A percentile compares a stretch with the other conserved stretches of the same genome.
phyloP scores from a whole-genome alignment of 2,329 filamentous ascomycete species.

The Fusarium napiforme region DNA sequence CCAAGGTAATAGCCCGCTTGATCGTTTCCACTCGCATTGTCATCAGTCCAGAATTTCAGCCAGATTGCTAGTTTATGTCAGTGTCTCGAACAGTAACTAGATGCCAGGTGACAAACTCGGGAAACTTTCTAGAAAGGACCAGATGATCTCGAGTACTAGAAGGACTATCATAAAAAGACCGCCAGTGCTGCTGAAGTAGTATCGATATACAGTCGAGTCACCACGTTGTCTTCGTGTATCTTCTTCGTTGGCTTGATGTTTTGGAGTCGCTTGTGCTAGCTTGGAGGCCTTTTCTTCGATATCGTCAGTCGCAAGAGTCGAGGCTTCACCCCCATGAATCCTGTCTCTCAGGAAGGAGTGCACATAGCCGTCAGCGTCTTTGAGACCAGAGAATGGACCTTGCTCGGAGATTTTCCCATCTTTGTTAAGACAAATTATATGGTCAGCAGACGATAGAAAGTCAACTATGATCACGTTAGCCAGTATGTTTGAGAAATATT shows the following conservation, averaged over 20 bases:
- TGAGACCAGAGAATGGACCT: constrained; percentile 45
- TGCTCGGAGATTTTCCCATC: constrained; percentile 44
- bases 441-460: constrained; percentile 44
- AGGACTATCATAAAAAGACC: constrained; percentile 33
- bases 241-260: background rate
- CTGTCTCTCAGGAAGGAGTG: background rate
- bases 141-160: constrained; percentile 39
- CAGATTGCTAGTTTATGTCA: constrained; percentile 42
- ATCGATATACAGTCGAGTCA: constrained; percentile 44
- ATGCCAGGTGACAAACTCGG: constrained; percentile 39
- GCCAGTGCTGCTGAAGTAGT: constrained; percentile 47
- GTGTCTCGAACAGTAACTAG: background rate
- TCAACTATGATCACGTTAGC: constrained; percentile 41
- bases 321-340: background rate
- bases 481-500: background rate
- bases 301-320: background rate
- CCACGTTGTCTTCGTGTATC: constrained; percentile 46
- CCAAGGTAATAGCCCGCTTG: constrained; percentile 40
- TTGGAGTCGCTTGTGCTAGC: constrained; percentile 11
- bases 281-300: background rate
- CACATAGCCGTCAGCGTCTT: constrained; percentile 13
- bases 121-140: constrained; percentile 45
- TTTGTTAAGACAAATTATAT: constrained; percentile 34
- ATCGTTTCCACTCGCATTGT: constrained; percentile 16
- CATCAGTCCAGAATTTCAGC: constrained; percentile 47